Base-by-base conservation (phyloP, 306 rosid species). In the Begonia masoniana region DNA sequence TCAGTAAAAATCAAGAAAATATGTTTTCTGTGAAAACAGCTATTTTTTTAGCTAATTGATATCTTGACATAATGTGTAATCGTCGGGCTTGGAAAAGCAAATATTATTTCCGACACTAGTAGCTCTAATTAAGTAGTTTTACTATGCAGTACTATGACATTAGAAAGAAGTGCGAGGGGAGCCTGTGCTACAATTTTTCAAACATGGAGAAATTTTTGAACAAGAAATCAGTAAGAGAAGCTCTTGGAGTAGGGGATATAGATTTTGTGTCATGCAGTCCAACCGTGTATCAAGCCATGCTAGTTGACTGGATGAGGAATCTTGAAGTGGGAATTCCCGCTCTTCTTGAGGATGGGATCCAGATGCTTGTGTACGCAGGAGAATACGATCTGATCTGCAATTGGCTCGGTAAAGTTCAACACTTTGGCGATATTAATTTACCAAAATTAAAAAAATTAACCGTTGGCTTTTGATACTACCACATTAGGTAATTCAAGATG, bases 301-400 rank as follows among this genome's bases (percentile, higher is more conserved):
- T 91, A 48, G 63, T 81, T 71, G 99, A 91, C 72, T 86, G 94
- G 94, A 91, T 91, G 99, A 80, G 94, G 66, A 86, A 91, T 65
- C 84, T 82, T 10, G 94, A 91, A 83, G 93, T 81, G 47, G 99
- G 96, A 46, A 91, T 91, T 60, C 99, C 99, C 42, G 47, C 77
- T 35, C 99, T 91, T 67, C 99, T 91, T 14, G 96, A 86, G 71
- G 99, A 91, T 42, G 99, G 99, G 68, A 64, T 91, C 65, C 67
- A 61, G 62, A 26, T 91, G 77, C 99, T 91, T 64, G 68, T 86
- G 51, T 91, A 91, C 63, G 99, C 96, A 4, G 99, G 99, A 50
- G 99, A 91, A 68, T 91, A 75, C 61, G 99, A 91, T 81, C 79
- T 91, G 21, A 91, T 91, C 73, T 86, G 99, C 88, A 91, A 91